phyloP scores from a whole-genome alignment of 2,329 filamentous ascomycete species.

The Kalaharituber pfeilii region DNA sequence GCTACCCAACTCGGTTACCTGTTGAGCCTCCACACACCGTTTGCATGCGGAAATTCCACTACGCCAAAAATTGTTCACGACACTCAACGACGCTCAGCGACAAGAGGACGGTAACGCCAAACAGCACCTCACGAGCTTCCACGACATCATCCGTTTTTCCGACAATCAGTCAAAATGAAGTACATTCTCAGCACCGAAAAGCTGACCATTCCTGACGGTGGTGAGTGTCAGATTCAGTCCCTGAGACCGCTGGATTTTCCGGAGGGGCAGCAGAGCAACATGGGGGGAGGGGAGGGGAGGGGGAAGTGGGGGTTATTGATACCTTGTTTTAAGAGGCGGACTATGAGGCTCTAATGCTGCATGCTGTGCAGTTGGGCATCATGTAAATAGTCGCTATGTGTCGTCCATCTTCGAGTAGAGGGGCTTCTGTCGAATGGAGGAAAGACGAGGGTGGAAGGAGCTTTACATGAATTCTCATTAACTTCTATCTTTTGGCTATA shows the following conservation, averaged over 20 bases:
- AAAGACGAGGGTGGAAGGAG: not conserved
- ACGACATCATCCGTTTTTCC: not conserved
- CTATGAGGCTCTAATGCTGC: not conserved
- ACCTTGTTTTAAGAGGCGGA: not conserved
- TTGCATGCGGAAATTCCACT: not conserved
- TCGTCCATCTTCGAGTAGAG: too few relatives aligned
- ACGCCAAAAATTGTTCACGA: not conserved
- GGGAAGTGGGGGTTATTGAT: not conserved
- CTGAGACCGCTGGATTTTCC: too few relatives aligned
- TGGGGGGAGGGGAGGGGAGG: slow-evolving; percentile 2
- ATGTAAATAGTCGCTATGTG: too few relatives aligned
- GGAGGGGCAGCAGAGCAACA: slow-evolving; percentile 9
- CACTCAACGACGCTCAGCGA: not conserved
- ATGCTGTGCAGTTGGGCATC: too few relatives aligned
- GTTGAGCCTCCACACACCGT: not conserved
- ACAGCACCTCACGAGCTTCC: not conserved
- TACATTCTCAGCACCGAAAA: slow-evolving; percentile 98
- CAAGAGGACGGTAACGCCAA: not conserved
- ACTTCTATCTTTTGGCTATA: slow-evolving; percentile 33
- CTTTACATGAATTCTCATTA: slow-evolving; percentile 24
- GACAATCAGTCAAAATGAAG: slow-evolving; percentile 59
- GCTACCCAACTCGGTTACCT: not conserved
- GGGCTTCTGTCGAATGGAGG: too few relatives aligned
- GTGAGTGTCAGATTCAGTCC: slow-evolving; percentile 49
- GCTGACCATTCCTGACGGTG: slow-evolving; percentile 89